phyloP scores from a whole-genome alignment of 208 protist species.

The Leptomonas seymouri region DNA sequence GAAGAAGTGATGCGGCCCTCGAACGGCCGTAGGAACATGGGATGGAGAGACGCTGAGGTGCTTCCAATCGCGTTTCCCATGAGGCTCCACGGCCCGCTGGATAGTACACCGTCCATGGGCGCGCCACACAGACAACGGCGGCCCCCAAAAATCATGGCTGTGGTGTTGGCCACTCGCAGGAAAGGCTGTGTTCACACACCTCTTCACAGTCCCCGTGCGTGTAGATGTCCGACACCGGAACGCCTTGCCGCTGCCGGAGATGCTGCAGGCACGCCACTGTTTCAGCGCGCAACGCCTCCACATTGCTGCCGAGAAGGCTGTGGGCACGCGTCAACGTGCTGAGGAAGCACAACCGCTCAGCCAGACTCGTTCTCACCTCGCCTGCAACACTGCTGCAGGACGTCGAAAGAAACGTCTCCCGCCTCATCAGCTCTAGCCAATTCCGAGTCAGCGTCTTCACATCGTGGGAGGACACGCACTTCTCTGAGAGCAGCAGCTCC shows the following conservation, averaged over 20 bases:
- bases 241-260: conserved; percentile 10
- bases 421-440: conserved; percentile 21
- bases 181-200: conserved; percentile 2
- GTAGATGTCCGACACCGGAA: conserved; percentile 14
- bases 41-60: no score
- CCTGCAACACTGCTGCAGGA: background rate
- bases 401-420: conserved; percentile 10
- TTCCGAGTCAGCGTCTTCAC: conserved; percentile 14
- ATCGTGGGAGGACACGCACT: background rate
- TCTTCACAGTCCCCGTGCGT: conserved; percentile 29
- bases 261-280: conserved; percentile 6
- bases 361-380: background rate
- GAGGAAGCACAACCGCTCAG: conserved; percentile 26
- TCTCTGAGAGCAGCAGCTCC: conserved; percentile 25
- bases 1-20: no score
- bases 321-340: conserved; percentile 19
- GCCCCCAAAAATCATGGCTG: no score
- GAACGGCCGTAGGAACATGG: no score
- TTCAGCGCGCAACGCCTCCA: conserved; percentile 1
- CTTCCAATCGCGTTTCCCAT: no score
- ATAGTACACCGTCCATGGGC: no score
- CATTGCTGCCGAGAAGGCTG: background rate
- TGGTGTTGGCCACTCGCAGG: no score
- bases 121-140: no score
- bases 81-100: no score